Conservation (phyloP, 345 rosid species). For the Aurinia saxatilis region DNA sequence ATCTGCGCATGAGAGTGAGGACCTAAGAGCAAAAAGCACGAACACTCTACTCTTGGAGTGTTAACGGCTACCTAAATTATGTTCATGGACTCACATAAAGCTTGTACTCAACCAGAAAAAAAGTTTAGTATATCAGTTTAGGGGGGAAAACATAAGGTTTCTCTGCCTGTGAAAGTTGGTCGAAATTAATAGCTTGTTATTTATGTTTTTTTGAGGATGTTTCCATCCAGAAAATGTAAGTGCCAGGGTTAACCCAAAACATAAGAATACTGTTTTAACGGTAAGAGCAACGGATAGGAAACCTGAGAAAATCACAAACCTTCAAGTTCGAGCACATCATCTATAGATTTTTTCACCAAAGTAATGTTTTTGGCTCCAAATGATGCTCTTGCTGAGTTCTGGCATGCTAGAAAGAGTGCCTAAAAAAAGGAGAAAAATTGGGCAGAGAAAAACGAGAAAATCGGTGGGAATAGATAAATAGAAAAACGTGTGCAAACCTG, state of each 20-base stretch:
- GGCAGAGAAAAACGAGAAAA: not conserved
- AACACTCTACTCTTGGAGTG: not conserved
- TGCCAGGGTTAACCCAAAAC: not conserved
- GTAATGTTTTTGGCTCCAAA: constrained; percentile 38
- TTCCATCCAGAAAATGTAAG: not conserved
- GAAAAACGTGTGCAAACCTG: constrained; percentile 33
- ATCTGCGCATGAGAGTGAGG: not conserved
- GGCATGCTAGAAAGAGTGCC: constrained; percentile 84
- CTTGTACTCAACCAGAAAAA: not conserved
- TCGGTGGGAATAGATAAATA: not conserved
- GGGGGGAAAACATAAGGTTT: not conserved
- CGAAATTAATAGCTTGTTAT: not conserved
- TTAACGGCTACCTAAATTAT: not conserved
- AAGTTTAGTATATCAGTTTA: not conserved
- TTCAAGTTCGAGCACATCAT: constrained; percentile 51
- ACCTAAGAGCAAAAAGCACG: not conserved
- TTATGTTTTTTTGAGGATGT: not conserved
- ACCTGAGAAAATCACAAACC: constrained; percentile 34
- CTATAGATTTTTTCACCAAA: constrained; percentile 49
- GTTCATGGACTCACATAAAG: not conserved
- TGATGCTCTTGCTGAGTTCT: constrained; percentile 43
- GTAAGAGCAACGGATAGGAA: not conserved
- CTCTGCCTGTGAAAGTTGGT: not conserved
- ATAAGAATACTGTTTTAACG: not conserved
- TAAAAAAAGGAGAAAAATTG: constrained; percentile 23